Evolutionary conservation across 768 basidiomycete genomes (phyloP).

Genomic region (Pleurotus djamor): DNA sequence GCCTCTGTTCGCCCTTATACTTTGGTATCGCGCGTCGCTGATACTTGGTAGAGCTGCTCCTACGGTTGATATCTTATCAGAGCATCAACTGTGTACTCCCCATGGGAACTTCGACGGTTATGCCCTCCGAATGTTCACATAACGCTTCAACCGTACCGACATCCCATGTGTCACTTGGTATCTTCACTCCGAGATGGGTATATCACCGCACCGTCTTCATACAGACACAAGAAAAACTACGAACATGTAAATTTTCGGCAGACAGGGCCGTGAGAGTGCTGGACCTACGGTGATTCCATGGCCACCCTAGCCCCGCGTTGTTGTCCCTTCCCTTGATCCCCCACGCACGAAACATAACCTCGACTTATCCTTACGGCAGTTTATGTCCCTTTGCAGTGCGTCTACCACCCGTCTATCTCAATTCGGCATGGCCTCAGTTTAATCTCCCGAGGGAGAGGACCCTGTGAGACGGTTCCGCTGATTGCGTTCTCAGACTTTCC

Average conservation of each 20-base stretch:
- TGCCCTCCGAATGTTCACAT: no score
- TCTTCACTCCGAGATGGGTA: no score
- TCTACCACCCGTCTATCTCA: not conserved
- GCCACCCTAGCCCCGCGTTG: slow-evolving; percentile 4
- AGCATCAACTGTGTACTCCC: no score
- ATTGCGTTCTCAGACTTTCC: slow-evolving; percentile 7
- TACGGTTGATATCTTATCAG: no score
- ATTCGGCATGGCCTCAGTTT: not conserved
- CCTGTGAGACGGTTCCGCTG: not conserved
- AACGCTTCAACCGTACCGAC: no score
- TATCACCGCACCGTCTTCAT: not conserved
- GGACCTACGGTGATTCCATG: not conserved
- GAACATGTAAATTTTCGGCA: not conserved
- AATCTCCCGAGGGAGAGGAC: not conserved
- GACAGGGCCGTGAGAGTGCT: not conserved
- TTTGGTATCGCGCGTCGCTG: no score
- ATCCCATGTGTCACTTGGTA: no score
- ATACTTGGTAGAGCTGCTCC: no score
- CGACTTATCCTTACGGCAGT: no score
- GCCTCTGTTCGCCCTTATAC: not conserved
- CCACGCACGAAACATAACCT: not conserved
- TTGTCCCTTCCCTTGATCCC: slow-evolving; percentile 1
- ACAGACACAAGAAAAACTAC: not conserved
- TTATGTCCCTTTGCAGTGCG: not conserved
- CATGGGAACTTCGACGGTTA: no score